Base-by-base conservation (phyloP, 176 grass and related monocot genomes). In the Areca catechu region DNA sequence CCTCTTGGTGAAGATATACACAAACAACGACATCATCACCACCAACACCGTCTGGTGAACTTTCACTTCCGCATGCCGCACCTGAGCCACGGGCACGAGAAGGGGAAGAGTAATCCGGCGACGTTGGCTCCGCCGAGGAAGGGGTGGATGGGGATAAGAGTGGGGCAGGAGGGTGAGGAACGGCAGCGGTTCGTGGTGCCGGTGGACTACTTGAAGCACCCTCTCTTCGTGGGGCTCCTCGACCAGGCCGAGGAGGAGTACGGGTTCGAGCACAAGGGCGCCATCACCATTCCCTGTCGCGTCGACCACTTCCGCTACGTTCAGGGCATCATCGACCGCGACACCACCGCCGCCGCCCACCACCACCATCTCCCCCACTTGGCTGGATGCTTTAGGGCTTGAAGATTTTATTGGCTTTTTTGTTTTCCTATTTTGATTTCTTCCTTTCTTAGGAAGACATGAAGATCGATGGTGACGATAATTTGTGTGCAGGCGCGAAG, bases 281-380 rank as follows among this genome's bases (percentile, higher is more conserved):
- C 84, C 61, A 78, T 98, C 66, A 75, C 76, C 71, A 98, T 98
- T 57, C 93, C 93, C 25, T 98, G 93, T 72, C 51, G 53, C 23
- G 72, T 88, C 68, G 87, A 92, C 60, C 78, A 75, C 30, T 98
- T 98, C 75, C 79, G 73, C 65, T 80, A 80, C 9, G 76, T 92
- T 20, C 77, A 92, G 43, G 49, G 20, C 24, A 47, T 78, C 74
- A 92, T 97, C 74, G 75, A 57, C 54, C 82, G 24, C 7, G 86
- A 96, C 29, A 65, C 80, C 16, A 69, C 61, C 27, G 67, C 68
- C 21, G 24, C 15, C 50, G 62, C 4, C 27, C 5, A 5, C 34
- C 34, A 66, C 24, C 61, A 67, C 30, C 90, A 86, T 48, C 68
- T 79, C 15, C 90, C 74, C 27, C 86, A 76, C 16, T 79, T 95